These are phyloP conservation scores for Adansonia gregorii DNA, from an alignment of 441 rosid species.

Conservation along the genomic window DNA sequence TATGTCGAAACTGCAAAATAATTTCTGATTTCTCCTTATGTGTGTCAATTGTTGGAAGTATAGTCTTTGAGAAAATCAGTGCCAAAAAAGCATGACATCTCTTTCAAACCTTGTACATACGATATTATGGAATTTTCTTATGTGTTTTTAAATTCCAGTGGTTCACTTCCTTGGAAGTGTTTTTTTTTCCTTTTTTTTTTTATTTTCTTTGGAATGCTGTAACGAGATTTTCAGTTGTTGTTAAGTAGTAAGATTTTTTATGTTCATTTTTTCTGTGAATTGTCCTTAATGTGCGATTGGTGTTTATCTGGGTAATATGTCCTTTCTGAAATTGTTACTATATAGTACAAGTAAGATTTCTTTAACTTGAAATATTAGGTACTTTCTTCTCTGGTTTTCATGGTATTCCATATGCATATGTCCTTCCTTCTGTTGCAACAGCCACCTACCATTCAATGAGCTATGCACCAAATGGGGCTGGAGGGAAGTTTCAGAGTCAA, in stretches of 20 bases:
- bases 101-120: not conserved
- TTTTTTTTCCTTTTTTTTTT: not conserved
- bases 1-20: not conserved
- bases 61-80: not conserved
- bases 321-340: conserved; percentile 21
- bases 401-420: conserved; percentile 64
- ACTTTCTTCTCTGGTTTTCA: conserved; percentile 71
- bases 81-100: not conserved
- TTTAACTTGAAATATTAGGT: conserved; percentile 58
- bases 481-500: conserved; percentile 79
- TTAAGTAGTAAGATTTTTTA: not conserved
- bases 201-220: not conserved
- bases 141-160: not conserved
- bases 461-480: conserved; percentile 76
- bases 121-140: not conserved
- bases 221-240: not conserved
- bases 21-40: not conserved
- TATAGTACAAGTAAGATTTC: conserved; percentile 44
- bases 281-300: not conserved
- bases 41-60: not conserved
- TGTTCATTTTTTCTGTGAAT: not conserved
- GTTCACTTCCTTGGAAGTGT: not conserved
- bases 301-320: conserved; percentile 23
- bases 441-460: conserved; percentile 64
- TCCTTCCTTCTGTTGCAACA: conserved; percentile 82